These are phyloP conservation scores for Penicillium sp. DNA, from an alignment of 2,329 filamentous ascomycete species.

Conservation along the genomic window DNA sequence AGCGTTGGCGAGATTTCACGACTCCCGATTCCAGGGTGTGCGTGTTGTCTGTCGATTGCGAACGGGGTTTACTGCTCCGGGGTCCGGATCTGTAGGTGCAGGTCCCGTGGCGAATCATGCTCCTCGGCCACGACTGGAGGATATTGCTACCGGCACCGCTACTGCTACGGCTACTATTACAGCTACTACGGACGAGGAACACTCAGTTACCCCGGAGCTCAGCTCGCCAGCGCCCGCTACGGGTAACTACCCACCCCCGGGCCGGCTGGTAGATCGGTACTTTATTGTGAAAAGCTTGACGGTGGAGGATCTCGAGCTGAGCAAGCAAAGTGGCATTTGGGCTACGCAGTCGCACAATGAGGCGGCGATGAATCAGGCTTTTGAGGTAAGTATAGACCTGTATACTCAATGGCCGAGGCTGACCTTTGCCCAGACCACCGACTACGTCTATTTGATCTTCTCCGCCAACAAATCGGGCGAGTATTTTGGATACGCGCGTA, in stretches of 20 bases:
- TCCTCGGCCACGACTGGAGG: slow-evolving; percentile 9
- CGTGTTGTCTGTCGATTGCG: slow-evolving; percentile 81
- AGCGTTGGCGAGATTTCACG: slow-evolving; percentile 82
- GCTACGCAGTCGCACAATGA: slow-evolving; percentile 95
- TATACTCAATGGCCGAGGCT: background rate
- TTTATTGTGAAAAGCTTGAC: slow-evolving; percentile 94
- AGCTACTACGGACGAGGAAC: slow-evolving; percentile 11
- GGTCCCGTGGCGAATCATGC: slow-evolving; percentile 33
- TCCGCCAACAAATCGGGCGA: slow-evolving; percentile 97
- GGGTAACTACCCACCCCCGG: slow-evolving; percentile 10
- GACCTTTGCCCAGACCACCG: slow-evolving; percentile 57
- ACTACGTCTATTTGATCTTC: slow-evolving; percentile 88
- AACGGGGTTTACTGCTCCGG: slow-evolving; percentile 49
- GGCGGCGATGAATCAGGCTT: slow-evolving; percentile 75
- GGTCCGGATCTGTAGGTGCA: slow-evolving; percentile 47
- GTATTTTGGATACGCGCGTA: slow-evolving; percentile 92
- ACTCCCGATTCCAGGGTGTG: slow-evolving; percentile 83
- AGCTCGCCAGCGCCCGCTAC: slow-evolving; percentile 18
- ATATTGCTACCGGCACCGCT: slow-evolving; percentile 8
- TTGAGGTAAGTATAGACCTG: slow-evolving; percentile 57
- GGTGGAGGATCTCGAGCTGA: slow-evolving; percentile 82
- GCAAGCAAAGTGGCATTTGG: slow-evolving; percentile 85
- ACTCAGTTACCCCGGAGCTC: background rate
- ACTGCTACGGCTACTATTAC: background rate
- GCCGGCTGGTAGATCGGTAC: slow-evolving; percentile 66